Base-by-base conservation (phyloP, 192 early-diverging fungal genomes). In the Backusella mclennaniae region DNA sequence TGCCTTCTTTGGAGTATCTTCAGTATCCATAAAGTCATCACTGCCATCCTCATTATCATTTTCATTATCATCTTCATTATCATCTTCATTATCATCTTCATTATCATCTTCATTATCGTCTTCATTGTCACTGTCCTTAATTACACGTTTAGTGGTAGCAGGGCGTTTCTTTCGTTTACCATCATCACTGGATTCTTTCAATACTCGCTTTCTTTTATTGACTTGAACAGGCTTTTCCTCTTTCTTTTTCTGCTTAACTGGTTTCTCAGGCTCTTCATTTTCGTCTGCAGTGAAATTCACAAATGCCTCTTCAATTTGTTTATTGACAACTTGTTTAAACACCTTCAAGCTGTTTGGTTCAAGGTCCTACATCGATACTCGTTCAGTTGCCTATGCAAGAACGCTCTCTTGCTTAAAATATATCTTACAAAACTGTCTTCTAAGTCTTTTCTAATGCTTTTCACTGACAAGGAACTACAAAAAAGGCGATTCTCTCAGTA, bases 371-470 rank as follows among this genome's bases (percentile, higher is more conserved):
- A 14, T 21, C 8, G 5, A 4, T 12, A 29, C 56, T 26, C 26
- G 42, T 29, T 26, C 26, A 26, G 26, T 12, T 63, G 2, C 11
- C 33, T 66, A 2, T 39, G 5, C 35, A 23, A 49, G 17, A 19
- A n/a, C 46, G 23, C 11, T 14, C 9, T 14, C 26, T 35, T 14
- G 3, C 15, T 38, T 35, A 38, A 2, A 19, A 56, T 8, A 4
- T 17, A 6, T 35, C 74, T 75, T 75, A 75, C 74, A 67, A 75
- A 67, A 4, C 44, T 14, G 4, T 36, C 17, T 26, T 75, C 74
- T 21, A 75, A 17, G n/a, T 31, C 26, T 12, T 42, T 44, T 19
- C 66, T 38, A 14, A 75, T 75, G 33, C n/a, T 67, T 23, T 39
- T 33, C 0, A 42, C 21, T 19, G 74, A 67, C 35, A 75, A 33